Evolutionary conservation across 495 filamentous ascomycete genomes (phyloP), one percentile per base, ranked within the genome.

Genomic region (Penicillium waksmanii): DNA sequence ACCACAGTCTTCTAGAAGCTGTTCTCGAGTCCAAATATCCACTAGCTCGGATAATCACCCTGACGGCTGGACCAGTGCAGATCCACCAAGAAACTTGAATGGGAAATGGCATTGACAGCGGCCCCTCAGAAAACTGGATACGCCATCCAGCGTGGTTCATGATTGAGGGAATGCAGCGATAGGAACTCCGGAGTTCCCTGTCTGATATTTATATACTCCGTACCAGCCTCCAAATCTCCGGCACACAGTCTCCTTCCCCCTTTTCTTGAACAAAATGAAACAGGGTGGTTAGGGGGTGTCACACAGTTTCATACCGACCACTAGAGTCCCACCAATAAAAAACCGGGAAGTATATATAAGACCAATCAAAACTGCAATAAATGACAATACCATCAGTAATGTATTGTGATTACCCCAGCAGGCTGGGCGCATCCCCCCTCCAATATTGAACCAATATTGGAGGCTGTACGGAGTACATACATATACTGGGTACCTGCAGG

Each of bases 281-380:
- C 57, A 47, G 33, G 42, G 51, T 43, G n/a, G 51, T 40, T 49
- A 53, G 51, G 57, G 57, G 57, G 13, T 19, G 58, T 60, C 47
- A 60, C 25, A 18, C 11, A 11, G 51, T 60, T 60, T 60, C 57
- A 15, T 17, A 18, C 23, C 35, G 13, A 38, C 23, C 43, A 6
- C 18, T 25, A 7, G n/a, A 12, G 27, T 5, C 48, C 5, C 43
- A 17, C 58, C 58, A 60, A 55, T 60, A 3, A 19, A 12, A 27
- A 3, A 0, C 4, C 3, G 2, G 1, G 1, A 10, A 18, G 1
- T 7, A 3, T 15, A 25, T 7, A 0, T 2, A 7, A 3, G 5
- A n/a, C 57, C 51, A 60, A 60, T 34, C 0, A 34, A 0, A 10
- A 8, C 0, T 0, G 11, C n/a, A 23, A 54, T 54, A 55, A 36